Conservation (phyloP, 371 early-diverging fungal species). For the Mortierella sp. region DNA sequence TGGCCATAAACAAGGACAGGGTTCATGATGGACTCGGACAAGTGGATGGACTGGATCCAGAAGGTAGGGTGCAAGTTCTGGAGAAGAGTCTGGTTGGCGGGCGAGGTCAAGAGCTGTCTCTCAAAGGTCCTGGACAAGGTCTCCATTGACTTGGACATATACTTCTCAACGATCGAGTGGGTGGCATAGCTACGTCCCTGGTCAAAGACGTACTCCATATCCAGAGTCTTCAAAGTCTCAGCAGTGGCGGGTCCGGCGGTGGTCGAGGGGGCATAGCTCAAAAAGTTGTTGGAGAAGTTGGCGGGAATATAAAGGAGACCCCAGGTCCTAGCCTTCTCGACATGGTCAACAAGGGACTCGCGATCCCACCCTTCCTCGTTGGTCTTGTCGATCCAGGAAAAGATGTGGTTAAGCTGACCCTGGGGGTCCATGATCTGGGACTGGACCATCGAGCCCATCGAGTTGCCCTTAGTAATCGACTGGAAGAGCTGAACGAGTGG, state of each 20-base stretch:
- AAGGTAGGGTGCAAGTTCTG: slow-evolving; percentile 41
- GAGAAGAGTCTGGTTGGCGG: slow-evolving; percentile 50
- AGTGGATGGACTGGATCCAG: slow-evolving; percentile 47
- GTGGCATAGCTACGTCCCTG: slow-evolving; percentile 56
- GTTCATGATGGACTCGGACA: slow-evolving; percentile 43
- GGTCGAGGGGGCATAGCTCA: slow-evolving; percentile 47
- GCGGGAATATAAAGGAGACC: slow-evolving; percentile 61
- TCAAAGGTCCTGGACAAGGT: slow-evolving; percentile 37
- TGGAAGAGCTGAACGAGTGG: slow-evolving; percentile 41
- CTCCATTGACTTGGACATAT: slow-evolving; percentile 37
- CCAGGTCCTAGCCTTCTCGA: slow-evolving; percentile 58
- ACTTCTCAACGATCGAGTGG: slow-evolving; percentile 50
- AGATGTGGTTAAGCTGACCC: slow-evolving; percentile 39
- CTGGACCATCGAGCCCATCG: slow-evolving; percentile 48
- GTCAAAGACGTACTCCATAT: slow-evolving; percentile 55
- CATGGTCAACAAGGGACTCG: slow-evolving; percentile 39
- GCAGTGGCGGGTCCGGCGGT: slow-evolving; percentile 35
- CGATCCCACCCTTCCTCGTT: slow-evolving; percentile 39
- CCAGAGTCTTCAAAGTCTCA: slow-evolving; percentile 24
- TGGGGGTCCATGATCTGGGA: slow-evolving; percentile 45
- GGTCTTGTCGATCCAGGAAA: slow-evolving; percentile 45
- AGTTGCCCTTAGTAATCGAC: slow-evolving; percentile 39
- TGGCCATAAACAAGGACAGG: slow-evolving; percentile 56
- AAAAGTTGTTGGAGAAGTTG: slow-evolving; percentile 61
- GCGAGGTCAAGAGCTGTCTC: slow-evolving; percentile 33